Base-by-base conservation (phyloP, 148 eudicot genomes). In the Amaranthus palmeri region DNA sequence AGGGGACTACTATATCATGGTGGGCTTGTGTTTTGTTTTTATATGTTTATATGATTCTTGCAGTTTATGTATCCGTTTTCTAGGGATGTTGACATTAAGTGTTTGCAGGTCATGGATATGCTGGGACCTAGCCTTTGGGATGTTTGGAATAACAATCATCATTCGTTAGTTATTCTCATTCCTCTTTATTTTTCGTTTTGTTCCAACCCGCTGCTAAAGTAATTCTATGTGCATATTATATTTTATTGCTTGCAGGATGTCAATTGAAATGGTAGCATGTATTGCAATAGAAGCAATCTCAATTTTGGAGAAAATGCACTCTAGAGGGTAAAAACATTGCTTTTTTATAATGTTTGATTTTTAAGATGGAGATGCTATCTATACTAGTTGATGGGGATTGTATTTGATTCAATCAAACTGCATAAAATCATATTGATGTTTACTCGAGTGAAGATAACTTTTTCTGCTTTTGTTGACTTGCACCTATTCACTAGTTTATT, bases 51-150 rank as follows among this genome's bases (percentile, higher is more conserved):
- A 11, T 72, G n/a, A 69, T 61, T 44, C 52, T 41, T 45, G 15
- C 11, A 50, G 40, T 54, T 12, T 25, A 9, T 15, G 48, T 2
- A 77, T 69, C 44, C 10, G 68, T 53, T 60, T 6, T 6, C 63
- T 54, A 69, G 54, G 50, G 4, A 42, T 45, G 17, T 58, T 73
- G 45, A 75, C 15, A 0, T 14, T 8, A 44, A 50, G 49, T 75
- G 9, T 61, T 61, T 82, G 41, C 87, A 93, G 97, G 97, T 93
- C 64, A 91, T 93, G 98, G 98, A 91, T 73, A 91, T 93, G 88
- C 91, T 93, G 43, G 98, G 98, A 43, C 98, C 98, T 18, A 93
- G 98, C 69, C 81, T 93, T 59, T 93, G 97, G 98, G 97, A 93
- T 78, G 96, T 91, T 59, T 93, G 98, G 98, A 93, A 91, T 77